Base-by-base conservation (phyloP, 2,329 filamentous ascomycete genomes). In the Colletotrichum lindemuthianum region DNA sequence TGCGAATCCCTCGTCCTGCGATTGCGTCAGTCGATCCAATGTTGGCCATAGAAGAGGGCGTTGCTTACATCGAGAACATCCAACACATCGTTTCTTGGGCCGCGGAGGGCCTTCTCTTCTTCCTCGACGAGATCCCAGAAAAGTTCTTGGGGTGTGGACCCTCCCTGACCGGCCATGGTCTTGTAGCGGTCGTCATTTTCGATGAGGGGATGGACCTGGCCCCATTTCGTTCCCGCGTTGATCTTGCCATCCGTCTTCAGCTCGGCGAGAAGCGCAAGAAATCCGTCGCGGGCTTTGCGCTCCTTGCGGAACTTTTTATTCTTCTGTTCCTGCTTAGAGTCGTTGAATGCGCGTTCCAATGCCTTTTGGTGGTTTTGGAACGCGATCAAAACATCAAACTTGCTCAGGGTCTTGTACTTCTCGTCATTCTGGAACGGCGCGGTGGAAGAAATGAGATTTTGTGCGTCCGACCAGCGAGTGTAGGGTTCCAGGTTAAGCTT, bases 61-160 rank as follows among this genome's bases (percentile, higher is more conserved):
- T 40, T 9, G 33, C 89, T 82, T 78, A 96, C 92, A 83, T 96
- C 92, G 70, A 97, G 84, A 70, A 96, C 92, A 78, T 97, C 93
- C 69, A 96, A 82, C 43, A 96, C 91, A 73, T 93, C 89, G 74
- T 96, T 96, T 66, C 92, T 86, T 52, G 90, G 90, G 53, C 88
- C 89, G 66, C 94, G 90, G 51, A 97, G 82, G n/a, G 90, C 89
- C 63, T 92, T 88, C 73, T 99, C 95, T 76, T 98, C 93, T 75
- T 97, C 93, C 75, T 98, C 96, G 33, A 98, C 85, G 51, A 94
- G 83, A 75, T 99, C 96, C 93, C 95, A 97, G 81, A 99, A 98
- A 7, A 99, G 83, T 72, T 98, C 93, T 69, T 97, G 85, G 12
- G 96, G 92, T 5, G 88, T 91, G 5, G 94, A 97, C 60, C 95